Percentiles rank a stretch among this genome's conserved stretches.
phyloP scores from a whole-genome alignment of 139 green algal species.

The Dunaliella primolecta region DNA sequence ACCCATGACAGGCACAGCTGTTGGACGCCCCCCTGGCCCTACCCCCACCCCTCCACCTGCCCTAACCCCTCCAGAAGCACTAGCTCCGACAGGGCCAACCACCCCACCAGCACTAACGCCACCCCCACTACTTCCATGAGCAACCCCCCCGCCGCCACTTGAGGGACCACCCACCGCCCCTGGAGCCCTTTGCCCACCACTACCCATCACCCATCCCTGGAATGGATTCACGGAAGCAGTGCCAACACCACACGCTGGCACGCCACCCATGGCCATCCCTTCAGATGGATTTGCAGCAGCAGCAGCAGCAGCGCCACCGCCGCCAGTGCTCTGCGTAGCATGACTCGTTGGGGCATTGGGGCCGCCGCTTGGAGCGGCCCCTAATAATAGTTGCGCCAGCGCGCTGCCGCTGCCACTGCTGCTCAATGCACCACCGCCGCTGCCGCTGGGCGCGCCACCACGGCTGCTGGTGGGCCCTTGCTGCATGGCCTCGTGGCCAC shows the following conservation, averaged over 20 bases:
- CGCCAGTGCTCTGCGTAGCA: too few relatives aligned
- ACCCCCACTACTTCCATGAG: not conserved
- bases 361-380: too few relatives aligned
- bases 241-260: not conserved
- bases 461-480: too few relatives aligned
- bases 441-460: too few relatives aligned
- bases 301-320: too few relatives aligned
- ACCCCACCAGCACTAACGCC: not conserved
- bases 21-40: not conserved
- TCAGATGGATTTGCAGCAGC: too few relatives aligned
- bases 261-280: not conserved
- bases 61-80: not conserved
- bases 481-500: too few relatives aligned
- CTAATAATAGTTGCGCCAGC: not conserved
- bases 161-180: not conserved
- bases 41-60: not conserved
- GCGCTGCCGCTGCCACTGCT: not conserved
- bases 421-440: too few relatives aligned
- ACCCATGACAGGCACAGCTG: not conserved
- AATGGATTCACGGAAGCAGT: not conserved
- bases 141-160: not conserved
- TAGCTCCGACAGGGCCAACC: not conserved
- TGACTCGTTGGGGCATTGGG: too few relatives aligned
- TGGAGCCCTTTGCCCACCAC: not conserved
- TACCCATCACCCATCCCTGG: not conserved